Evolutionary conservation across 805 yeast genomes (phyloP).

Genomic region (Zygosaccharomyces lentus): DNA sequence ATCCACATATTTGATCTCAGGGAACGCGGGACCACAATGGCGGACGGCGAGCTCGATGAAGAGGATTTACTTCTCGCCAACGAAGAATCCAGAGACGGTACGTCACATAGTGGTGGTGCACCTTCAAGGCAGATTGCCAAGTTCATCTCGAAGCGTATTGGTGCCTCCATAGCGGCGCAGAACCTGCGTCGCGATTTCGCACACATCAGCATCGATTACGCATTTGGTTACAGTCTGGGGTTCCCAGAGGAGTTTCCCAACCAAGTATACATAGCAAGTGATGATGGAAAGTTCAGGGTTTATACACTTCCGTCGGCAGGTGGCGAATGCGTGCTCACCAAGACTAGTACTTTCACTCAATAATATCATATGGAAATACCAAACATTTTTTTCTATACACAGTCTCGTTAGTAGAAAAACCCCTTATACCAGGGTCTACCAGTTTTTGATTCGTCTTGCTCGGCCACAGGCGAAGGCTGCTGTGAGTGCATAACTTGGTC

Average conservation of each 20-base stretch:
- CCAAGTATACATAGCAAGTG: slow-evolving; percentile 29
- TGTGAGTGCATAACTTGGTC: slow-evolving; percentile 6
- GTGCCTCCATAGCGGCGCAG: slow-evolving; percentile 31
- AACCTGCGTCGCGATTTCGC: slow-evolving; percentile 31
- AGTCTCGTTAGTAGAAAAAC: slow-evolving; percentile 16
- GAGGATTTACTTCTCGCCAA: slow-evolving; percentile 13
- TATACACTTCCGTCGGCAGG: slow-evolving; percentile 28
- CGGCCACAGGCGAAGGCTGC: background rate
- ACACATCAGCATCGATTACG: slow-evolving; percentile 25
- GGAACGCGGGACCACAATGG: slow-evolving; percentile 24
- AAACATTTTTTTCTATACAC: slow-evolving; percentile 1
- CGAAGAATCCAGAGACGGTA: slow-evolving; percentile 8
- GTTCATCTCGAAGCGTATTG: slow-evolving; percentile 25
- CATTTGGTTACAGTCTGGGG: slow-evolving; percentile 22
- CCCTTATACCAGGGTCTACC: slow-evolving; percentile 17
- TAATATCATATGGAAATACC: background rate
- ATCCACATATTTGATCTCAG: slow-evolving; percentile 79
- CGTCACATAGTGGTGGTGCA: slow-evolving; percentile 8
- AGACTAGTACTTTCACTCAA: slow-evolving; percentile 20
- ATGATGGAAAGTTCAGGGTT: slow-evolving; percentile 28
- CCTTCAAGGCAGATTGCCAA: slow-evolving; percentile 25
- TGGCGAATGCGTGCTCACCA: slow-evolving; percentile 31
- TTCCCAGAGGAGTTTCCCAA: slow-evolving; percentile 34
- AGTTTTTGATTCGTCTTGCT: background rate
- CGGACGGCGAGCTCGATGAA: slow-evolving; percentile 9